These are phyloP conservation scores for Boletellus sp. DNA, from an alignment of 1,284 basidiomycete species.

Conservation along the genomic window DNA sequence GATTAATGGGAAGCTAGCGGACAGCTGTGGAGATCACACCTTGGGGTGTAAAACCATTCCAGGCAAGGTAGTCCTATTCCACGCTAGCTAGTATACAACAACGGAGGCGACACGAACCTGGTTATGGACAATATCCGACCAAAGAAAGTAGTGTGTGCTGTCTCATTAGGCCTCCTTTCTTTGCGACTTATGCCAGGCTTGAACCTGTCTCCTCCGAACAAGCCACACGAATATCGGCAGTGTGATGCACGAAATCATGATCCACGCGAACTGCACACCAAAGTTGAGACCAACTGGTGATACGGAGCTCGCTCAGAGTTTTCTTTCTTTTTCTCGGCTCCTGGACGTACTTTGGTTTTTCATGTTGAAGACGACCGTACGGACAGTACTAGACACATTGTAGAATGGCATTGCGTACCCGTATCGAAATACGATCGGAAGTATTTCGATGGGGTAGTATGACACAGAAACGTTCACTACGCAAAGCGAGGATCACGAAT, in stretches of 20 bases:
- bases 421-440: slow-evolving; percentile 64
- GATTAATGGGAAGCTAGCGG: not conserved
- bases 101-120: too few relatives aligned
- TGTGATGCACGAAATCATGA: slow-evolving; percentile 48
- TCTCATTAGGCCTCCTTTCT: slow-evolving; percentile 7
- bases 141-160: too few relatives aligned
- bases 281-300: slow-evolving; percentile 55
- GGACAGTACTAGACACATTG: slow-evolving; percentile 56
- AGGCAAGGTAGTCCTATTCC: not conserved
- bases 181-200: slow-evolving; percentile 21
- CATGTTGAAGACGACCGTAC: slow-evolving; percentile 67
- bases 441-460: slow-evolving; percentile 60
- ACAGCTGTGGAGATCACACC: not conserved
- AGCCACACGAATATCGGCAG: slow-evolving; percentile 46
- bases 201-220: slow-evolving; percentile 31
- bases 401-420: slow-evolving; percentile 73
- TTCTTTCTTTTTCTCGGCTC: not conserved
- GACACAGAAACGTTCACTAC: slow-evolving; percentile 67
- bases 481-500: not conserved
- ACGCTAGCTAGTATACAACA: not conserved
- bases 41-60: not conserved
- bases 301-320: slow-evolving; percentile 2
- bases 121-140: not conserved
- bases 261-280: slow-evolving; percentile 56
- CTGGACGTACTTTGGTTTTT: slow-evolving; percentile 52